A percentile compares a stretch with the other conserved stretches of the same genome.
phyloP scores from a whole-genome alignment of 2,329 filamentous ascomycete species.

The Beauveria sp. region DNA sequence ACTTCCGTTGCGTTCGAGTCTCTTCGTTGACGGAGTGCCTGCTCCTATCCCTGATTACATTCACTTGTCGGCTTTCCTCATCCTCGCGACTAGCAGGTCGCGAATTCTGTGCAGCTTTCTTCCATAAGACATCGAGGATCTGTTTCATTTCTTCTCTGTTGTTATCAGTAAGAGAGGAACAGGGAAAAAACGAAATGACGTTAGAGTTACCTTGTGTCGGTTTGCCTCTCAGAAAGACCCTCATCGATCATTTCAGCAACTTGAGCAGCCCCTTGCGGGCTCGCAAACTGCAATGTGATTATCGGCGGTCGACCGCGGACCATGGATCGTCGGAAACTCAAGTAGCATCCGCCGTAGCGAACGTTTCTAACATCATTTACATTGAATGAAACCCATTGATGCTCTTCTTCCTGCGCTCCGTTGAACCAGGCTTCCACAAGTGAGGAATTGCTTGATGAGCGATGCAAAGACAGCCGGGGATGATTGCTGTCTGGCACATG shows the following conservation, averaged over 20 bases:
- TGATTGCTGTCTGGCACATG: not conserved
- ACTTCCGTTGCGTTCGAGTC: not conserved
- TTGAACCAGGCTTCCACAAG: not conserved
- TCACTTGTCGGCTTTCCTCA: not conserved
- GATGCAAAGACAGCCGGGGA: not conserved
- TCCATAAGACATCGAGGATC: not conserved
- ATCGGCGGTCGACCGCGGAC: not conserved
- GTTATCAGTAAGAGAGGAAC: not conserved
- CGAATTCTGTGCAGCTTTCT: not conserved
- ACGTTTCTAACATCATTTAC: not conserved
- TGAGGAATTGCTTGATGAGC: not conserved
- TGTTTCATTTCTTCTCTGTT: constrained; percentile 5
- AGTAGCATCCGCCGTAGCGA: not conserved
- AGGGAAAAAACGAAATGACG: no score
- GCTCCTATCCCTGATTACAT: not conserved
- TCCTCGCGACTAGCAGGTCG: not conserved
- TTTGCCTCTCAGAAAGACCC: not conserved
- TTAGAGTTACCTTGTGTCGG: not conserved
- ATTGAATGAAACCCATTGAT: constrained; percentile 3
- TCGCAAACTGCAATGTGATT: constrained; percentile 1
- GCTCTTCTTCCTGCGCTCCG: not conserved
- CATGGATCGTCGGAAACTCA: not conserved
- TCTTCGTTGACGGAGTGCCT: no score
- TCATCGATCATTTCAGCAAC: not conserved
- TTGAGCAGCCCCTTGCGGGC: not conserved